Evolutionary conservation across 371 early-diverging fungal species (phyloP).

Genomic region (Thermomucor indicae-seudaticae): DNA sequence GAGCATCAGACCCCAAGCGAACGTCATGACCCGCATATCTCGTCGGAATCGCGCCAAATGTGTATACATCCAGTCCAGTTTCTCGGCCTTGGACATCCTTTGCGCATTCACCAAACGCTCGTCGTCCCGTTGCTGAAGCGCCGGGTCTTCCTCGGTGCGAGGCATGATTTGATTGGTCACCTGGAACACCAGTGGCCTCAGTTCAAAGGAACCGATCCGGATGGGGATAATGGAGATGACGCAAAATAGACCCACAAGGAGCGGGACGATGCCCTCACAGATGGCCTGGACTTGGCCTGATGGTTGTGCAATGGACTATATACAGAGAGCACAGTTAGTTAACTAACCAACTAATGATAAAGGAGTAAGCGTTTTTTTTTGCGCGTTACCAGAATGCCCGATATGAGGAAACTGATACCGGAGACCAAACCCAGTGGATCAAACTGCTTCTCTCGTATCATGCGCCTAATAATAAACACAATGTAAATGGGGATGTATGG

Average conservation of each 20-base stretch:
- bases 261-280: slow-evolving; percentile 30
- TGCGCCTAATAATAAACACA: slow-evolving; percentile 10
- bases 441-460: slow-evolving; percentile 18
- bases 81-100: slow-evolving; percentile 8
- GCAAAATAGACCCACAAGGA: slow-evolving; percentile 32
- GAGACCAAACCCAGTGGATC: slow-evolving; percentile 26
- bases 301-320: slow-evolving; percentile 39
- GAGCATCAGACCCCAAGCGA: slow-evolving; percentile 35
- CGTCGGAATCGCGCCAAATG: slow-evolving; percentile 35
- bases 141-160: slow-evolving; percentile 18
- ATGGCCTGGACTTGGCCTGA: slow-evolving; percentile 22
- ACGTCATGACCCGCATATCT: slow-evolving; percentile 45
- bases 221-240: slow-evolving; percentile 33
- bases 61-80: slow-evolving; percentile 24
- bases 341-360: background rate
- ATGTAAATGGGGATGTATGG: too few relatives aligned
- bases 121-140: slow-evolving; percentile 18
- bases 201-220: slow-evolving; percentile 24
- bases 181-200: slow-evolving; percentile 34
- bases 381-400: slow-evolving; percentile 25
- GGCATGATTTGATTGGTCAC: slow-evolving; percentile 43
- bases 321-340: background rate
- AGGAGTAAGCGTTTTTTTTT: too few relatives aligned
- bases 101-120: slow-evolving; percentile 4
- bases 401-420: slow-evolving; percentile 27